Percentiles rank a stretch among this genome's conserved stretches.
These are phyloP conservation scores for Fusarium sarcochroum DNA, from an alignment of 2,329 filamentous ascomycete species.

Conservation along the genomic window DNA sequence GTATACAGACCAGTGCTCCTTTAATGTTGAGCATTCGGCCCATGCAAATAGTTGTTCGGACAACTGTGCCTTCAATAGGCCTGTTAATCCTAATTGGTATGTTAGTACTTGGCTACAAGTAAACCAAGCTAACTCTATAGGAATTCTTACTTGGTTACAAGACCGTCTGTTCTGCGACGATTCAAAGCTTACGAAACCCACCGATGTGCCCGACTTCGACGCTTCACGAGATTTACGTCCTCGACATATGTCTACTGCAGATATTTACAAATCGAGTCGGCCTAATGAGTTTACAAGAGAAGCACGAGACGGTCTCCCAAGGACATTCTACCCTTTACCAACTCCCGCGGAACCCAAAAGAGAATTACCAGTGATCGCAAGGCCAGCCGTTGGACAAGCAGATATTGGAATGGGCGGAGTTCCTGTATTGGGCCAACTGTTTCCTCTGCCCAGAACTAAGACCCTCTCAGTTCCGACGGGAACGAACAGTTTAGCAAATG, in stretches of 20 bases:
- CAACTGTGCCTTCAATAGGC: constrained; percentile 65
- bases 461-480: constrained; percentile 39
- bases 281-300: constrained; percentile 66
- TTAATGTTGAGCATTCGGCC: constrained; percentile 64
- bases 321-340: constrained; percentile 34
- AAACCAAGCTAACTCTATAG: constrained; percentile 37
- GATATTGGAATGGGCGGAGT: constrained; percentile 56
- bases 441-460: constrained; percentile 57
- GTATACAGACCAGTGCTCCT: constrained; percentile 62
- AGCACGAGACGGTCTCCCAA: constrained; percentile 47
- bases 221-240: constrained; percentile 30
- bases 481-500: constrained; percentile 33
- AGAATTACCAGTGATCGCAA: constrained; percentile 56
- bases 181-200: constrained; percentile 1
- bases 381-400: constrained; percentile 55
- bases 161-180: constrained; percentile 27
- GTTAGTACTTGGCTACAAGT: neutral
- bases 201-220: constrained; percentile 21
- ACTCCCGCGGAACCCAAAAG: constrained; percentile 36
- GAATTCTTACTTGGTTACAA: constrained; percentile 56
- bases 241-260: constrained; percentile 54
- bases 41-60: constrained; percentile 61
- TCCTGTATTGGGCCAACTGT: constrained; percentile 58
- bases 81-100: constrained; percentile 65
- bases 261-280: constrained; percentile 61